Base-by-base conservation (phyloP, 129 eudicot genomes). In the Arctium lappa region DNA sequence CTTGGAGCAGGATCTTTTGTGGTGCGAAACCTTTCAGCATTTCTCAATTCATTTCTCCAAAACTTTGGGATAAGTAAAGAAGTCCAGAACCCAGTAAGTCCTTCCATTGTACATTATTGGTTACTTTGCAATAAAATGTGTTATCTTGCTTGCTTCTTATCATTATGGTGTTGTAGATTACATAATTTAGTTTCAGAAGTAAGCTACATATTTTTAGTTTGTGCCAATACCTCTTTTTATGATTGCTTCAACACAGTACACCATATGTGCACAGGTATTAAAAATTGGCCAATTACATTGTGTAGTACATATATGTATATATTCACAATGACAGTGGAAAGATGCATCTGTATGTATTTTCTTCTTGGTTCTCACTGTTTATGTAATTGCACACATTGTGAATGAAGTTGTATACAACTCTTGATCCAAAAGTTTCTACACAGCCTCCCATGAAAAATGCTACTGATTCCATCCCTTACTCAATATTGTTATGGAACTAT, bases 1-100 rank as follows among this genome's bases (percentile, higher is more conserved):
- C 80, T 90, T 79, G 94, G 97, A 76, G 97, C 97, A 76, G 97
- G 97, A 72, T 88, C 94, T 30, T 89, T 87, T 81, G 76, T 90
- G 22, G 69, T 90, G n/a, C 91, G 86, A 37, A 84, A 90, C 34
- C 83, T 90, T 40, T 92, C 93, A 12, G 72, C 85, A 82, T 66
- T 89, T 77, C 84, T 92, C 80, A 92, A 89, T 78, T 92, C 97
- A 9, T 74, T 92, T 82, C 91, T 92, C 71, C 78, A 80, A 44
- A 92, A 86, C 76, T 90, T 92, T 72, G 97, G 97, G 53, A 74
- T 90, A 76, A 86, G 91, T 48, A 88, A 92, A 76, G 97, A 92
- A 88, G 86, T 92, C 92, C 91, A 90, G 82, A 90, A 87, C 80
- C 92, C 97, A 48, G 97, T 90, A 89, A 88, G 92, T 85, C 34